Conservation (phyloP, 192 early-diverging fungal genomes). For the Allomyces macrogynus region DNA sequence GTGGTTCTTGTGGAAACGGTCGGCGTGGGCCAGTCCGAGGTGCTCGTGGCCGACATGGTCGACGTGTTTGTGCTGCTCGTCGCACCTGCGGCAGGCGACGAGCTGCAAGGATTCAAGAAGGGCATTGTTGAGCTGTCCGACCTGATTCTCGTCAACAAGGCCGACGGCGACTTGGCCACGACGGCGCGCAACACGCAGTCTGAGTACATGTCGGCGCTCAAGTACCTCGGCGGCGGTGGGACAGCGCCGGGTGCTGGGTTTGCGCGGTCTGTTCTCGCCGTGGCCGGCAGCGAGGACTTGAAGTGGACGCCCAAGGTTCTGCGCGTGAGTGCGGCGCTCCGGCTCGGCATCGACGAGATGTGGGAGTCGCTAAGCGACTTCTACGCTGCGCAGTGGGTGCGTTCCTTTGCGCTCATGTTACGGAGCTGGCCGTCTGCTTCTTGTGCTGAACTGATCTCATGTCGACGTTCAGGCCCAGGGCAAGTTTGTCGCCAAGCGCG, state of each 20-base stretch:
- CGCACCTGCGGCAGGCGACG: no score
- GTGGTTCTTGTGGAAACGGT: no score
- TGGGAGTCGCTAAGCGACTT: constrained; percentile 41
- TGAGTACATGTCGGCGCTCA: constrained; percentile 49
- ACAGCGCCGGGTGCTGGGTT: constrained; percentile 24
- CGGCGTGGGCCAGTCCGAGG: no score
- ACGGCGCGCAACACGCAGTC: constrained; percentile 41
- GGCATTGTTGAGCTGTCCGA: constrained; percentile 73
- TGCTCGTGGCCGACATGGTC: no score
- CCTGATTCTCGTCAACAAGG: constrained; percentile 61
- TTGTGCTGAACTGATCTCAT: no score
- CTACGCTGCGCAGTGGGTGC: constrained; percentile 3
- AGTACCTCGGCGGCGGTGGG: constrained; percentile 28
- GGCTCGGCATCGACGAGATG: constrained; percentile 26
- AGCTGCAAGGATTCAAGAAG: constrained; percentile 73
- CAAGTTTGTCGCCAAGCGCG: constrained; percentile 24
- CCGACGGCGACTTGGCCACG: constrained; percentile 43
- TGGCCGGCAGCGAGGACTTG: neutral
- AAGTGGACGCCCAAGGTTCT: constrained; percentile 17
- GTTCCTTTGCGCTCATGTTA: neutral
- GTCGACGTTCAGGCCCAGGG: no score
- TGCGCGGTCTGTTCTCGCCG: neutral
- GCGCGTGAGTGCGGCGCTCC: constrained; percentile 30
- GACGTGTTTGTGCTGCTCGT: no score
- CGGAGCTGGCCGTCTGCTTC: no score